Evolutionary conservation across 176 grass and related monocot genomes (phyloP).

Genomic region (Raddia distichophylla): DNA sequence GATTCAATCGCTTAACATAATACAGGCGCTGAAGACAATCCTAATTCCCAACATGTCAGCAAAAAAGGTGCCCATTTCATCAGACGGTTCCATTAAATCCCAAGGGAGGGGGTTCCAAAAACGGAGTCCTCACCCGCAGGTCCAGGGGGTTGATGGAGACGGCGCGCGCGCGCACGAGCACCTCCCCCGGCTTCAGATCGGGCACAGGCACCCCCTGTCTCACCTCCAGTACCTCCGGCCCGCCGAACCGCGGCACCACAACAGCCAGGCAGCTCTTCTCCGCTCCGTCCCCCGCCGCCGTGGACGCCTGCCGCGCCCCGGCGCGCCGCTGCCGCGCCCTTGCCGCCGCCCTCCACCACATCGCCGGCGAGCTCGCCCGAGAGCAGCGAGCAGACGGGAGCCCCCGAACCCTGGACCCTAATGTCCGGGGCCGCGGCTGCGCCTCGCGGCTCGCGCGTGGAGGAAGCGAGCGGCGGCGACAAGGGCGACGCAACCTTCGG

Average conservation of each 20-base stretch:
- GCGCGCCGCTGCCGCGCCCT: constrained; percentile 39
- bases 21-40: not conserved
- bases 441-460: not conserved
- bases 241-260: constrained; percentile 81
- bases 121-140: constrained; percentile 70
- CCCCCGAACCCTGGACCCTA: constrained; percentile 1
- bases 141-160: constrained; percentile 94
- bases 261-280: constrained; percentile 63
- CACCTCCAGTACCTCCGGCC: constrained; percentile 85
- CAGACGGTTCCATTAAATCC: not conserved
- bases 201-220: constrained; percentile 63
- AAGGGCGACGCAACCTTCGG: constrained; percentile 31
- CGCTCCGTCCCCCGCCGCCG: constrained; percentile 38
- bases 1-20: not conserved
- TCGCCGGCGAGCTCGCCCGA: constrained; percentile 13
- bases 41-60: not conserved
- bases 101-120: constrained; percentile 7
- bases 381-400: not conserved
- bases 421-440: not conserved
- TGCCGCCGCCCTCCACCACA: constrained; percentile 58
- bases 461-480: constrained; percentile 5
- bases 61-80: not conserved
- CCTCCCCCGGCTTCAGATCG: constrained; percentile 80
- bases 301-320: constrained; percentile 31
- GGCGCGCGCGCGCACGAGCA: constrained; percentile 86